phyloP scores from a whole-genome alignment of 768 basidiomycete genomes.

The Auricularia sp. region DNA sequence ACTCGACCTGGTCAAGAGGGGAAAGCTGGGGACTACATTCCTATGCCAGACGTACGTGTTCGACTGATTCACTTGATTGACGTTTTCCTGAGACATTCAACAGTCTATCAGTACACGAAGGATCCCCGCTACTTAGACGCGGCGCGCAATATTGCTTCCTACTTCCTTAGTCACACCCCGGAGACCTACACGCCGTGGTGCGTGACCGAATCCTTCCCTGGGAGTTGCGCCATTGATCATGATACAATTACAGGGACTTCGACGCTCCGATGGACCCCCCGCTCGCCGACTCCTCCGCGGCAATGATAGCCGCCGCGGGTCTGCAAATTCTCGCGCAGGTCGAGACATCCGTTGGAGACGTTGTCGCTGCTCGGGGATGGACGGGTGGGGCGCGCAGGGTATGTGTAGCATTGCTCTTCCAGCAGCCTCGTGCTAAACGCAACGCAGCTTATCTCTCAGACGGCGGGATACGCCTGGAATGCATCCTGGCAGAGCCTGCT shows the following conservation, averaged over 20 bases:
- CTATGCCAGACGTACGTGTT: constrained; percentile 49
- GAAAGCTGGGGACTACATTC: constrained; percentile 66
- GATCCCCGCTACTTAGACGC: neutral
- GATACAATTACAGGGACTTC: constrained; percentile 3
- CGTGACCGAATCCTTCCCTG: neutral
- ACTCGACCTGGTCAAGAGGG: constrained; percentile 59
- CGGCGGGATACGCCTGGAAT: neutral
- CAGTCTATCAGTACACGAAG: constrained; percentile 5
- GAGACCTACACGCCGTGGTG: constrained; percentile 1
- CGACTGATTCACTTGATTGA: too few species aligned
- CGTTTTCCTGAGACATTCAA: neutral
- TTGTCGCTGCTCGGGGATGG: neutral
- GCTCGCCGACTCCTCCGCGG: constrained; percentile 4
- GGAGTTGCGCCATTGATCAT: neutral
- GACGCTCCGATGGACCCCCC: neutral
- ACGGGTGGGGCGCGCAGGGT: constrained; percentile 1
- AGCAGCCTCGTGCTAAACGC: neutral
- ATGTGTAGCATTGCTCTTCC: neutral
- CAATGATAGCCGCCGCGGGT: constrained; percentile 5
- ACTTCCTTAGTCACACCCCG: constrained; percentile 3
- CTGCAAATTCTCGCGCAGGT: constrained; percentile 3
- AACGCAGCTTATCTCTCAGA: constrained; percentile 1
- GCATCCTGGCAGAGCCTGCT: constrained; percentile 2
- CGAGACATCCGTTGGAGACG: neutral
- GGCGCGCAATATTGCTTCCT: constrained; percentile 2